Conservation (phyloP, 177 flowering plant species). For the Vitis hybrid region DNA sequence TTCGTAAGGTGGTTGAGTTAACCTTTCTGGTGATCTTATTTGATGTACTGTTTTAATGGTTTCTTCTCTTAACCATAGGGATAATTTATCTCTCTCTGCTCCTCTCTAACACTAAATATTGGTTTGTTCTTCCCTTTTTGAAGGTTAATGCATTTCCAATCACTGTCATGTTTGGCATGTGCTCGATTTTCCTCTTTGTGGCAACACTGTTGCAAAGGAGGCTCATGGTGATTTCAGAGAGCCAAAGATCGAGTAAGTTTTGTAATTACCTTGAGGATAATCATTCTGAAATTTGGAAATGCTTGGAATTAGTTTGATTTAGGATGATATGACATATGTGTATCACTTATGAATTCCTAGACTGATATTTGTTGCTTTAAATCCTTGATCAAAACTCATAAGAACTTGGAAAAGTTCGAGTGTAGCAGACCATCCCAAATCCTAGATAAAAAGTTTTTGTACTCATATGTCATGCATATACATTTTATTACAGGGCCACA, state of each 20-base stretch:
- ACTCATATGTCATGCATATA: not conserved
- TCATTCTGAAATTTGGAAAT: not conserved
- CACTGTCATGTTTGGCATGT: conserved; percentile 95
- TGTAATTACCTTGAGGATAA: not conserved
- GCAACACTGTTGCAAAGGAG: conserved; percentile 88
- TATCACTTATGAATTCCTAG: no score
- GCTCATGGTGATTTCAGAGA: conserved; percentile 62
- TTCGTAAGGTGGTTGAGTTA: conserved; percentile 61
- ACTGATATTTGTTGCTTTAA: no score
- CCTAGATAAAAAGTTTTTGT: not conserved
- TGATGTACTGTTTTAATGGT: conserved; percentile 39
- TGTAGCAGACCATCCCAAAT: not conserved
- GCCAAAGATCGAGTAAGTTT: conserved; percentile 56
- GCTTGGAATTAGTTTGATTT: not conserved
- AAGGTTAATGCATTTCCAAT: conserved; percentile 96
- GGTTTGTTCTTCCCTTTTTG: conserved; percentile 9
- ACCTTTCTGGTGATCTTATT: conserved; percentile 57
- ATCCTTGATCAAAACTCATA: not conserved
- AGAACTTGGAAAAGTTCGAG: not conserved
- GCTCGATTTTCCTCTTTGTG: conserved; percentile 88
- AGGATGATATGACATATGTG: no score
- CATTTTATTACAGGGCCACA: conserved; percentile 36
- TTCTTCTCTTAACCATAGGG: conserved; percentile 53
- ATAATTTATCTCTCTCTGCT: not conserved
- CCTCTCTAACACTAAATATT: conserved; percentile 8